phyloP scores from a whole-genome alignment of 2,329 filamentous ascomycete genomes.

The Fusarium agapanthi region DNA sequence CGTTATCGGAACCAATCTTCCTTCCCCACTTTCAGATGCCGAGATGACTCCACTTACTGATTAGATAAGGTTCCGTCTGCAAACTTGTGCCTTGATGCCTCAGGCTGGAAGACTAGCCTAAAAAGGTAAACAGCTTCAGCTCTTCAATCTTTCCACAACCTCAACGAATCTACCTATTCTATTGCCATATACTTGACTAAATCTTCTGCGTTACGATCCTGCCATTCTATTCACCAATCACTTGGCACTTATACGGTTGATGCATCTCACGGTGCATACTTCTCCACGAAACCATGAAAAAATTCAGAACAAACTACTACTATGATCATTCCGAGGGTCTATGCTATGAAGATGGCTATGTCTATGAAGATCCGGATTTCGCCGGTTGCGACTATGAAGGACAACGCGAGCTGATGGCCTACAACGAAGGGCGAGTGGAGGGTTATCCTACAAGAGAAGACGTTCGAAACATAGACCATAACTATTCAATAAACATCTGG shows the following conservation, averaged over 20 bases:
- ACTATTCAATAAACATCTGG: background rate
- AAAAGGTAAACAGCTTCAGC: background rate
- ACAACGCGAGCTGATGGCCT: background rate
- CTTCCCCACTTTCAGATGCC: background rate
- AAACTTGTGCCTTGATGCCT: background rate
- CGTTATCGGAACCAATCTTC: background rate
- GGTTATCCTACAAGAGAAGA: background rate
- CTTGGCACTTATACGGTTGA: too few relatives aligned
- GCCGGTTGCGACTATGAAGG: background rate
- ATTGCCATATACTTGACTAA: background rate
- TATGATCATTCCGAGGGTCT: background rate
- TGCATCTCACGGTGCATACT: too few relatives aligned
- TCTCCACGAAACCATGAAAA: too few relatives aligned
- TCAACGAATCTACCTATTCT: background rate
- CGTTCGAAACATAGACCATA: background rate
- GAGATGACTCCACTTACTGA: background rate
- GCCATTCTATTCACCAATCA: too few relatives aligned
- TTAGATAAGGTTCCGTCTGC: too few relatives aligned
- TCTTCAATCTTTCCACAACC: background rate
- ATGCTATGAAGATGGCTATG: fast-evolving
- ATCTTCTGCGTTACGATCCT: background rate
- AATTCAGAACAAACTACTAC: background rate
- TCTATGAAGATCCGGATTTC: background rate
- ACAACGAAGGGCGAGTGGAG: fast-evolving
- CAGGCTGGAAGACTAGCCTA: fast-evolving